Evolutionary conservation across 768 basidiomycete genomes (phyloP).

Genomic region (Galerina sulciceps): DNA sequence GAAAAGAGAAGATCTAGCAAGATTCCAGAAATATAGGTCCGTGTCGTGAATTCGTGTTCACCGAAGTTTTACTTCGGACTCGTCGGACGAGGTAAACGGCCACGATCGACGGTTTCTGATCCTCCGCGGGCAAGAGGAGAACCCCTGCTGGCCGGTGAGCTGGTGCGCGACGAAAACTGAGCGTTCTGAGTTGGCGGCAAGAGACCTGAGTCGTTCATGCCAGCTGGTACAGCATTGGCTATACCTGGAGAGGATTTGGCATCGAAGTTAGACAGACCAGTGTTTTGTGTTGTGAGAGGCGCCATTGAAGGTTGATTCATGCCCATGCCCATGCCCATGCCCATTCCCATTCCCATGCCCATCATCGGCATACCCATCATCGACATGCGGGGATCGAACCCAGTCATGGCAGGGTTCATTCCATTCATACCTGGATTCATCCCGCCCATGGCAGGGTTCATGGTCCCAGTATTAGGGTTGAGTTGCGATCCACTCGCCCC

Average conservation of each 20-base stretch:
- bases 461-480: constrained; percentile 63
- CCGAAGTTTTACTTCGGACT: constrained; percentile 23
- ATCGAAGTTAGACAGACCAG: constrained; percentile 65
- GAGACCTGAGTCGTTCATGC: constrained; percentile 35
- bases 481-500: constrained; percentile 37
- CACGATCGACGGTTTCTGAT: constrained; percentile 21
- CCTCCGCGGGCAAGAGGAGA: constrained; percentile 50
- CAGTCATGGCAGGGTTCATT: constrained; percentile 28
- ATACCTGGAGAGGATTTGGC: constrained; percentile 52
- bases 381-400: constrained; percentile 79
- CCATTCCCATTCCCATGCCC: constrained; percentile 44
- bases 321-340: constrained; percentile 34
- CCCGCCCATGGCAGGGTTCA: constrained; percentile 25
- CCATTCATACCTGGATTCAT: constrained; percentile 35
- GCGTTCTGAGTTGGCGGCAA: constrained; percentile 39
- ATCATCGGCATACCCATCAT: constrained; percentile 83
- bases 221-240: constrained; percentile 25
- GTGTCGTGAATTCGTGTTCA: constrained; percentile 7
- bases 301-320: constrained; percentile 34
- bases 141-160: constrained; percentile 54
- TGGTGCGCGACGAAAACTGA: constrained; percentile 48
- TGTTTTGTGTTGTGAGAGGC: constrained; percentile 61
- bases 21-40: constrained; percentile 7
- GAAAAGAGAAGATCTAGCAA: constrained; percentile 12
- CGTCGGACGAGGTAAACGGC: constrained; percentile 26